Conservation (phyloP, 2,329 filamentous ascomycete genomes). For the Fusarium sp. region DNA sequence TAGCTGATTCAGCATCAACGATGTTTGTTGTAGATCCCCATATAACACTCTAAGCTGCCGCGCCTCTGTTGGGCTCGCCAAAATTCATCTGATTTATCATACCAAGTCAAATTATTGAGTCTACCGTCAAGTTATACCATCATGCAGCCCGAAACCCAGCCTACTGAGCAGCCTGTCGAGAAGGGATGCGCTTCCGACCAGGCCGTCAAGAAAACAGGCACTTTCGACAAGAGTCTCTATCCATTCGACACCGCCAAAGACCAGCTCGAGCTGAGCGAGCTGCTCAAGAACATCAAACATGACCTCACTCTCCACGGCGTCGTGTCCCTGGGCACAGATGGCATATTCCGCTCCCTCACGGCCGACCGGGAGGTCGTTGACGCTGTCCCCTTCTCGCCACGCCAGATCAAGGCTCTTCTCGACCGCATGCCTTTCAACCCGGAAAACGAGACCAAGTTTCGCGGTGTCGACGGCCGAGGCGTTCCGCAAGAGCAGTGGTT, state of each 20-base stretch:
- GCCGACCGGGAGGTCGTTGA: conserved; percentile 4
- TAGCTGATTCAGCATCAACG: background rate
- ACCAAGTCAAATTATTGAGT: background rate
- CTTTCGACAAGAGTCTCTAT: background rate
- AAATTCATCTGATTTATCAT: background rate
- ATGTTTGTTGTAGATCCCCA: background rate
- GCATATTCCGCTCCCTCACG: background rate
- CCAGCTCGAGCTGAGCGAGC: background rate
- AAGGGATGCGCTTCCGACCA: background rate
- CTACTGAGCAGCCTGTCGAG: background rate
- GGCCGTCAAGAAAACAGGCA: background rate
- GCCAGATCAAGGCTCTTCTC: background rate
- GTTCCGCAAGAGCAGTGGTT: background rate
- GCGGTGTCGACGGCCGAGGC: conserved; percentile 1
- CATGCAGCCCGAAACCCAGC: background rate
- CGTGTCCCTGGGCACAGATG: background rate
- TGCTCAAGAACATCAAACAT: background rate
- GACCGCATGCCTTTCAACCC: conserved; percentile 2
- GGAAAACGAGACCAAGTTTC: background rate
- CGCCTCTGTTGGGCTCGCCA: background rate
- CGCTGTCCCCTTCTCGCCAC: background rate
- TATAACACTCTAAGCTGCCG: background rate
- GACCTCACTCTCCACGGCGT: background rate
- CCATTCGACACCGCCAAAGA: background rate
- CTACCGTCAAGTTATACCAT: background rate